These are phyloP conservation scores for Fusarium duplospermum DNA, from an alignment of 2,329 filamentous ascomycete genomes.

Conservation along the genomic window DNA sequence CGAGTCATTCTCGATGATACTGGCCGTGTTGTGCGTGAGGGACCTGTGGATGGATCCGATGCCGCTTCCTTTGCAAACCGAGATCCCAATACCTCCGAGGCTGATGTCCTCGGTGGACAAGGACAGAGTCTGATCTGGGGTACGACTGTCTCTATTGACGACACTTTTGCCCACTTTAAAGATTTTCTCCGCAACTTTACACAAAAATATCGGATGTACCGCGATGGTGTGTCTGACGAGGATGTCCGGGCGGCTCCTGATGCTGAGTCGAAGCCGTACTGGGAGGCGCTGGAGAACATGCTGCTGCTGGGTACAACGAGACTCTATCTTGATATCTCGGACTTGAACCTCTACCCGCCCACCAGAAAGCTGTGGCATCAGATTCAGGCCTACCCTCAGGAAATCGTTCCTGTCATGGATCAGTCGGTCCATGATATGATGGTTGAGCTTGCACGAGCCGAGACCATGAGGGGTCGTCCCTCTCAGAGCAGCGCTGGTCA, in stretches of 20 bases:
- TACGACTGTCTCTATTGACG: constrained; percentile 93
- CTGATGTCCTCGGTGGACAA: constrained; percentile 84
- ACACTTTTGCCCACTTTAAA: constrained; percentile 88
- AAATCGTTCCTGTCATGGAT: constrained; percentile 97
- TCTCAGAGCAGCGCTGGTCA: constrained; percentile 68
- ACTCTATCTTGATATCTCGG: constrained; percentile 88
- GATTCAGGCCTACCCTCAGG: constrained; percentile 91
- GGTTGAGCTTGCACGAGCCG: constrained; percentile 85
- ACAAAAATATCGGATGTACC: constrained; percentile 92
- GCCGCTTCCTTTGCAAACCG: constrained; percentile 70
- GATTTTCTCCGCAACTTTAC: constrained; percentile 94
- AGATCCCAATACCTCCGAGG: constrained; percentile 90
- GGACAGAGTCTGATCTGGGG: constrained; percentile 93
- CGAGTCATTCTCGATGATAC: constrained; percentile 70
- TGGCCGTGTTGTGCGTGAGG: constrained; percentile 68
- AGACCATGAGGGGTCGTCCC: constrained; percentile 76
- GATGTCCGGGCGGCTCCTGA: constrained; percentile 77
- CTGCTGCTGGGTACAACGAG: constrained; percentile 84
- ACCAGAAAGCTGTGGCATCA: constrained; percentile 97
- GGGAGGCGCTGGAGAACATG: constrained; percentile 90
- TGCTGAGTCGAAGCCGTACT: constrained; percentile 84
- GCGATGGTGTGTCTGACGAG: constrained; percentile 83
- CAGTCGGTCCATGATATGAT: constrained; percentile 93
- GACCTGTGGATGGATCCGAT: constrained; percentile 64
- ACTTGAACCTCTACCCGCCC: constrained; percentile 91